Base-by-base conservation (phyloP, 371 early-diverging fungal species). In the Mortierella sp. region DNA sequence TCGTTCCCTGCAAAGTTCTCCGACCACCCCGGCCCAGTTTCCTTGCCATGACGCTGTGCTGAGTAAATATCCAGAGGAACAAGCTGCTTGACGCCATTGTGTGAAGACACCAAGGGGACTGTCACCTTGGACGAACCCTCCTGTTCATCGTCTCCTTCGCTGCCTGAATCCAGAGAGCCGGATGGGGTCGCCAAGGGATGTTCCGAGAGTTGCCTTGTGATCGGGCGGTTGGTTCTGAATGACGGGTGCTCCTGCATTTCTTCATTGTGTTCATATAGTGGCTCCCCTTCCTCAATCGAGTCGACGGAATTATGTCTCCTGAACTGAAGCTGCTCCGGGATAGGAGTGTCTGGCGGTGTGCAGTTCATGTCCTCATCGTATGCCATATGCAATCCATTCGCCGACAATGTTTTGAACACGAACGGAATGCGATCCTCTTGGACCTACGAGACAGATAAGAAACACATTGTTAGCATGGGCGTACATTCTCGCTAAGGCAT, bases 371-470 rank as follows among this genome's bases (percentile, higher is more conserved):
- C 85, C 41, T 87, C 83, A 26, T 87, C 76, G 8, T 61, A 48
- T 41, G 88, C 87, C 68, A 93, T 86, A 24, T 88, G 87, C 70
- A 93, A 89, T 26, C 89, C 90, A 70, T 89, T 76, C 47, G 86
- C 73, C 31, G 88, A 88, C 13, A 94, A 75, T 24, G 90, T 86
- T 24, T 88, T 85, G 39, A 92, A 88, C 24, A 92, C 93, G 64
- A 89, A 87, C 10, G 87, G 79, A 40, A 93, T 76, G 22, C 91
- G 85, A 44, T 89, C 85, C 73, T 93, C 93, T 74, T 91, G 93
- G 53, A 94, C 86, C 93, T 93, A 67, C 9, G 22, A 63, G 6
- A 31, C 7, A 41, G 40, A 41, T 43, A 52, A 50, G 67, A 24
- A 68, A 37, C 16, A 66, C 39, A 9, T 19, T 16, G 26, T 70